A percentile compares a stretch with the other conserved stretches of the same genome.
phyloP scores from a whole-genome alignment of 2,329 filamentous ascomycete species.

The Metarhizium rileyi region DNA sequence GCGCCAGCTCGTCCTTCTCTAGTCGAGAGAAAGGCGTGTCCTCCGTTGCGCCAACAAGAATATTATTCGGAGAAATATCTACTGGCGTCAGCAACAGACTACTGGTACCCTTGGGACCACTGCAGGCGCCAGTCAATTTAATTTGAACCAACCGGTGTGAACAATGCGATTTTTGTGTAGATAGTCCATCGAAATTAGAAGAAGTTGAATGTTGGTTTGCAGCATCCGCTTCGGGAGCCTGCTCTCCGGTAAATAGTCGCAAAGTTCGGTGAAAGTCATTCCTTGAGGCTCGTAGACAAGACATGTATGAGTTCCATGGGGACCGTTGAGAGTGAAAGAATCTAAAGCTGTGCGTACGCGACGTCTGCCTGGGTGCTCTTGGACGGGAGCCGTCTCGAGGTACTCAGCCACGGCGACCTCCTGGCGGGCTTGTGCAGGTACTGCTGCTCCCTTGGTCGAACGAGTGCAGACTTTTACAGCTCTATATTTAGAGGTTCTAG shows the following conservation, averaged over 20 bases:
- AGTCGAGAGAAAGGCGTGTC: neutral
- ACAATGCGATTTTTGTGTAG: conserved; percentile 34
- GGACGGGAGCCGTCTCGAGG: neutral
- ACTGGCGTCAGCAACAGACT: too few species aligned
- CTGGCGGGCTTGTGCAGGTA: neutral
- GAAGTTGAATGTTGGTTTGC: conserved; percentile 24
- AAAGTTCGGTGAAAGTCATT: conserved; percentile 29
- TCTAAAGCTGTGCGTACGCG: conserved; percentile 25
- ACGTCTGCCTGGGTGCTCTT: conserved; percentile 18
- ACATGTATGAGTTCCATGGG: conserved; percentile 25
- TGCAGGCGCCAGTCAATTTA: too few species aligned
- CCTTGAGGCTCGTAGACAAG: conserved; percentile 32
- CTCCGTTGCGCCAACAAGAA: conserved; percentile 32
- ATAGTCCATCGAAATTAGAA: conserved; percentile 35
- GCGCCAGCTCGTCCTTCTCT: neutral
- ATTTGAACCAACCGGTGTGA: conserved; percentile 33
- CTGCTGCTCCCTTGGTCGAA: neutral
- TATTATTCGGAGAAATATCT: conserved; percentile 38
- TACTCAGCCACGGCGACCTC: neutral
- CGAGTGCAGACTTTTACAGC: neutral
- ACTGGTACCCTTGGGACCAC: too few species aligned
- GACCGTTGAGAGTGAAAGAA: conserved; percentile 25
- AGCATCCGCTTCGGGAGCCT: conserved; percentile 26
- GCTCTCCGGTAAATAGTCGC: conserved; percentile 28
- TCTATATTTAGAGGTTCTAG: neutral